Evolutionary conservation across 192 early-diverging fungal species (phyloP).

Genomic region (Paraglomus occultum): DNA sequence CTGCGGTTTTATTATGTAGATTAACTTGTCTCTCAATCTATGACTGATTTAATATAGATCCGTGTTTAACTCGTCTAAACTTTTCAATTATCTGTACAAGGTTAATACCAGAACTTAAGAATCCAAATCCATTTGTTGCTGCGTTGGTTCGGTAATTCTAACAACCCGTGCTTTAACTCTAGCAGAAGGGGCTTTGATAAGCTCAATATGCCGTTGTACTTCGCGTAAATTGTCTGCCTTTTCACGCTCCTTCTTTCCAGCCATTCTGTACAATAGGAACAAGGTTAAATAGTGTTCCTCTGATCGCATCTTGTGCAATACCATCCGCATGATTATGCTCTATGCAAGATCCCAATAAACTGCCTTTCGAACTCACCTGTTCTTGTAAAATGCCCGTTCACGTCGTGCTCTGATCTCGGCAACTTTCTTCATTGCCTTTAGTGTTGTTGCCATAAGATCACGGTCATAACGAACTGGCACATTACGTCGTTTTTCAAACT

Average conservation of each 20-base stretch:
- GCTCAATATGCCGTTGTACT: constrained; percentile 85
- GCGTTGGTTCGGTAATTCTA: constrained; percentile 52
- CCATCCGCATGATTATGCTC: too few species aligned
- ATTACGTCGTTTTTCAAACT: constrained; percentile 99
- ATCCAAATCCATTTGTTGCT: constrained; percentile 65
- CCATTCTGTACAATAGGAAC: constrained; percentile 46
- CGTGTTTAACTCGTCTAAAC: not conserved
- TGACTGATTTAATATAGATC: not conserved
- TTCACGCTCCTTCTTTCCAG: constrained; percentile 82
- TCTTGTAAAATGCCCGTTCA: constrained; percentile 92
- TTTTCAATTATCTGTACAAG: not conserved
- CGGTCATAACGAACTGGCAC: constrained; percentile 97
- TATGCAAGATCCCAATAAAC: too few species aligned
- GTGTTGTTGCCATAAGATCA: constrained; percentile 92
- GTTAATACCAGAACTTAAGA: not conserved
- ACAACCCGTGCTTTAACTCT: constrained; percentile 64
- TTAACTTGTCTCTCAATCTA: too few species aligned
- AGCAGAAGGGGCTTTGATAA: constrained; percentile 62
- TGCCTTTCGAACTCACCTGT: constrained; percentile 40
- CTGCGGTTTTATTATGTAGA: too few species aligned
- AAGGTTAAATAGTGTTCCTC: too few species aligned
- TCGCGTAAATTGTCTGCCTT: constrained; percentile 70
- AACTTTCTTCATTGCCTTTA: constrained; percentile 99
- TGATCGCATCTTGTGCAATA: too few species aligned
- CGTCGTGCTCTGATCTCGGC: constrained; percentile 91